Evolutionary conservation across 2,329 filamentous ascomycete genomes (phyloP), one percentile per base, ranked within the genome.

Genomic region (Colletotrichum orbiculare): DNA sequence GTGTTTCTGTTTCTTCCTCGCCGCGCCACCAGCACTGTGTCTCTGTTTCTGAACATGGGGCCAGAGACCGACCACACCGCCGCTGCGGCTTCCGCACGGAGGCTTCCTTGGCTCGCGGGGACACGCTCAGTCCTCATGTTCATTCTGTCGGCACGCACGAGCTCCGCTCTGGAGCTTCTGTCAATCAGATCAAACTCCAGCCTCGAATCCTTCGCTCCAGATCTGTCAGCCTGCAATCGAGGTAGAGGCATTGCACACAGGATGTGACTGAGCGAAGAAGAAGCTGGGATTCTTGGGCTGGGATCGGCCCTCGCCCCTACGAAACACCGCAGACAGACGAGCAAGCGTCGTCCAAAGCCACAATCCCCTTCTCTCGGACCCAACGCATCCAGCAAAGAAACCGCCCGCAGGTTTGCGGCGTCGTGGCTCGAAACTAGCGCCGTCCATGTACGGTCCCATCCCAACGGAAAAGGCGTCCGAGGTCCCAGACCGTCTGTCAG

Each of bases 41-140:
- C 43, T 39, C 33, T 55, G 62, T 65, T 65, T 65, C 62, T 57
- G 52, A 62, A 65, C 45, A 65, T 65, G 62, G 52, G 62, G 62
- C 37, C 38, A 64, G 38, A 37, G 47, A 49, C 43, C 46, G 15
- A 46, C 57, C 42, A 65, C 38, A 17, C 39, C 41, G 48, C 42
- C 25, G 35, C n/a, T 33, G 43, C 38, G 13, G 38, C 12, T 34
- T 38, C 45, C 35, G 45, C 62, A 60, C 56, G 49, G 37, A 42
- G 38, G 54, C 35, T 39, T 12, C 34, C 47, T 42, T 58, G 46
- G 17, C 46, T 34, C 13, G 10, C 42, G 42, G 57, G 56, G 39
- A 42, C 39, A 25, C 41, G 57, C 61, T 55, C 57, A 60, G 47
- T 49, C 46, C 55, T 15, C 55, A 43, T 58, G 55, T 59, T 59